A percentile compares a stretch with the other conserved stretches of the same genome.
These are phyloP conservation scores for Penicillium canescens DNA, from an alignment of 495 filamentous ascomycete genomes.

Conservation along the genomic window DNA sequence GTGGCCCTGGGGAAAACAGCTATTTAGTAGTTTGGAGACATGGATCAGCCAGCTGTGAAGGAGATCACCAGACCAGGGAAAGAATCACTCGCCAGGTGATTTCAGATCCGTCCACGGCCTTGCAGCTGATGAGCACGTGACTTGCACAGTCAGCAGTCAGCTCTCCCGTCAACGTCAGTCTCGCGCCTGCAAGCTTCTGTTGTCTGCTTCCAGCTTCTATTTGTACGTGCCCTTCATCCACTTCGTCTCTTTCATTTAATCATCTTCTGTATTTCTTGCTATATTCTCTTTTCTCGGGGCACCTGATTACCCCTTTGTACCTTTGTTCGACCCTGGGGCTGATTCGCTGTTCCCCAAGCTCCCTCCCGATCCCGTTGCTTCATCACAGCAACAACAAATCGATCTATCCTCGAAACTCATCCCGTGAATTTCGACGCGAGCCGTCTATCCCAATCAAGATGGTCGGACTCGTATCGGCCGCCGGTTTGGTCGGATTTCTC, in stretches of 20 bases:
- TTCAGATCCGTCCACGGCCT: not conserved
- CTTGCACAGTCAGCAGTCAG: slow-evolving; percentile 26
- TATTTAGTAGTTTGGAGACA: slow-evolving; percentile 6
- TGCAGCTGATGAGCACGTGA: slow-evolving; percentile 25
- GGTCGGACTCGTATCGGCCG: slow-evolving; percentile 92
- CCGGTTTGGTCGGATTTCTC: slow-evolving; percentile 92
- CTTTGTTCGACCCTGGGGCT: slow-evolving; percentile 17
- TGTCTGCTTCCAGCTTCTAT: slow-evolving; percentile 35
- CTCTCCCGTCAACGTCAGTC: slow-evolving; percentile 42
- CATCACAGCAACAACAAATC: slow-evolving; percentile 34
- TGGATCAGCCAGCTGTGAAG: slow-evolving; percentile 11
- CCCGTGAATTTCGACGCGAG: slow-evolving; percentile 9
- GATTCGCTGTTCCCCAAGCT: slow-evolving; percentile 31
- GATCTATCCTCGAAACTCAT: slow-evolving; percentile 14
- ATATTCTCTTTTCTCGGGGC: slow-evolving; percentile 13
- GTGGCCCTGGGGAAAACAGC: not conserved
- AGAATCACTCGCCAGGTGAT: slow-evolving; percentile 25
- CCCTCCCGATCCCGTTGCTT: slow-evolving; percentile 38
- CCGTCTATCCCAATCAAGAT: slow-evolving; percentile 50
- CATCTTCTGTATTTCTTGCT: slow-evolving; percentile 15
- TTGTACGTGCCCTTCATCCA: slow-evolving; percentile 23
- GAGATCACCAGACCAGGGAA: slow-evolving; percentile 21
- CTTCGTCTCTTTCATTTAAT: slow-evolving; percentile 22
- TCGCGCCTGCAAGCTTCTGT: slow-evolving; percentile 38
- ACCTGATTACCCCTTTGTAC: slow-evolving; percentile 5